Evolutionary conservation across 2,329 filamentous ascomycete genomes (phyloP).

Genomic region (Seiridium cupressi): DNA sequence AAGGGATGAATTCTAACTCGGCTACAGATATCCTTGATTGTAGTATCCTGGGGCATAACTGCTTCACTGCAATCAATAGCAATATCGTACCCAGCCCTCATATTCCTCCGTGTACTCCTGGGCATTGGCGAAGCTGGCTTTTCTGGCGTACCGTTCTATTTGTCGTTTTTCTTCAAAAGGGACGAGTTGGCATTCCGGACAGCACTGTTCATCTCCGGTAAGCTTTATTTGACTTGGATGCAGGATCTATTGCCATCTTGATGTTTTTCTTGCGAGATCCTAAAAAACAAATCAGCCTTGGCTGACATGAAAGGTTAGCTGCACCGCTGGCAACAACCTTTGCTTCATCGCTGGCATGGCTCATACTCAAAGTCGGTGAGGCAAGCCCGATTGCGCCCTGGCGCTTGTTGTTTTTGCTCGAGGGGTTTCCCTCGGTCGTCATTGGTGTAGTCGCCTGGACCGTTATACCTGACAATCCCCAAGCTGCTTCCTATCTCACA

Average conservation of each 20-base stretch:
- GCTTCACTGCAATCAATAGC: slow-evolving; percentile 71
- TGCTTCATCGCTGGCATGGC: slow-evolving; percentile 75
- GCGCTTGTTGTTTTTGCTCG: slow-evolving; percentile 81
- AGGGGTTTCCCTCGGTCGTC: slow-evolving; percentile 81
- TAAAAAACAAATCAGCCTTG: neutral
- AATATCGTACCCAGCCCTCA: slow-evolving; percentile 60
- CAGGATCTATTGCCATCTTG: too few species aligned
- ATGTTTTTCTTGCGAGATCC: too few species aligned
- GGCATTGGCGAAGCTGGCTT: slow-evolving; percentile 67
- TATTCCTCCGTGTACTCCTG: slow-evolving; percentile 54
- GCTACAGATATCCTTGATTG: slow-evolving; percentile 45
- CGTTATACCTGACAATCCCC: slow-evolving; percentile 73
- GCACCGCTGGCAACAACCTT: slow-evolving; percentile 80
- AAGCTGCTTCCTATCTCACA: slow-evolving; percentile 62
- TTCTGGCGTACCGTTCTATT: slow-evolving; percentile 60
- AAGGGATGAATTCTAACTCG: neutral
- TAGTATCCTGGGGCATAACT: slow-evolving; percentile 75
- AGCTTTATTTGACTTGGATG: slow-evolving; percentile 6
- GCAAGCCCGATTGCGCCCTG: slow-evolving; percentile 72
- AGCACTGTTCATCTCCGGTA: slow-evolving; percentile 79
- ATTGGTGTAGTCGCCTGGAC: slow-evolving; percentile 72
- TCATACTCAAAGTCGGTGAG: slow-evolving; percentile 69
- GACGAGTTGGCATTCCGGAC: slow-evolving; percentile 81
- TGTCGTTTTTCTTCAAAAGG: slow-evolving; percentile 63
- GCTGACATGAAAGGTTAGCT: slow-evolving; percentile 43